Base-by-base conservation (phyloP, 768 basidiomycete species). In the Mycena kentingensis region DNA sequence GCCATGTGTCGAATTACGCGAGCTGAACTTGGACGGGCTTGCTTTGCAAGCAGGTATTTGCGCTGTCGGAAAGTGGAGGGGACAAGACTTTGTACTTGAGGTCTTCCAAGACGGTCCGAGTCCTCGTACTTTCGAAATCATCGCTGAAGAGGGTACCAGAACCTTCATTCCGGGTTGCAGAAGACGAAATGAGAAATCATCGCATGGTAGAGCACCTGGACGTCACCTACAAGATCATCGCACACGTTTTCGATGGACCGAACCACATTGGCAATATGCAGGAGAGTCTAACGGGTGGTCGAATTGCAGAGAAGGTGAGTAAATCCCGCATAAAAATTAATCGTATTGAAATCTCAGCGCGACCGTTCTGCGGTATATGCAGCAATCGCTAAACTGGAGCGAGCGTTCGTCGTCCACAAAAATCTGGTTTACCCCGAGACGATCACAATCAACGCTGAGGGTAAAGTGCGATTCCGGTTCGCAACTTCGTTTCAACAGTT, bases 341-440 rank as follows among this genome's bases (percentile, higher is more conserved):
- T 21, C 21, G 13, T 38, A 42, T n/a, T n/a, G n/a, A n/a, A n/a
- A n/a, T n/a, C n/a, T n/a, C n/a, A 56, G 52, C 31, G 35, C 1
- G 57, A 58, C 48, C 57, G 57, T 19, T 49, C 57, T 13, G 28
- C 16, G 15, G 52, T 58, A 6, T 58, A 37, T 24, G 52, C 57
- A 15, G 57, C 52, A 12, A 42, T 54, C 8, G 52, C 57, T 8
- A 46, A 32, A 38, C 44, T 58, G 1, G 57, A 58, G 35, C 49
- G 57, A 34, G 45, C 37, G 3, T 47, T 31, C 15, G 39, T 58
- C 4, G 31, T 58, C 3, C 25, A 51, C 10, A 1, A 0, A 4
- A 6, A 5, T 26, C 22, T 49, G 4, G 22, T 15, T 0, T 24
- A 46, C 26, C 10, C 7, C 18, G 11, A 35, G 2, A 29, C 26